Conservation (phyloP, 1,284 basidiomycete species). For the Laetiporus sulphureus region DNA sequence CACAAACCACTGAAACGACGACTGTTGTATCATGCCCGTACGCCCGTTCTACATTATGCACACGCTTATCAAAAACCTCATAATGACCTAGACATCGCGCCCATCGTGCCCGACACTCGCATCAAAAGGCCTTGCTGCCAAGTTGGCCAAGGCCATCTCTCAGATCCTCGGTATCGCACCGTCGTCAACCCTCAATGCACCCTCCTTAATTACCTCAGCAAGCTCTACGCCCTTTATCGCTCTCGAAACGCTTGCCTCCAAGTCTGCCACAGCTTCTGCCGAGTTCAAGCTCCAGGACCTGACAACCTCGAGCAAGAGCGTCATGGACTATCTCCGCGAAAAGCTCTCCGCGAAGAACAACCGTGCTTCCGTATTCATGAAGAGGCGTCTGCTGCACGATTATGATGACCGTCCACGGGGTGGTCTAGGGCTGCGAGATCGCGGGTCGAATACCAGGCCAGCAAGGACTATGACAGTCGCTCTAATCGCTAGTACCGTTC, state of each 20-base stretch:
- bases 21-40: background rate
- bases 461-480: no score
- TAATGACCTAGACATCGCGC: constrained; percentile 53
- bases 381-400: constrained; percentile 7
- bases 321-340: constrained; percentile 31
- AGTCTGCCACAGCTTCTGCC: constrained; percentile 9
- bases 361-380: constrained; percentile 1
- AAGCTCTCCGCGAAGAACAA: constrained; percentile 27
- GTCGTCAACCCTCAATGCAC: constrained; percentile 24
- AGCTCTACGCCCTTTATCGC: constrained; percentile 10
- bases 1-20: no score
- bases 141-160: constrained; percentile 60
- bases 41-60: constrained; percentile 9
- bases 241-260: constrained; percentile 4
- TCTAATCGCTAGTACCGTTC: no score
- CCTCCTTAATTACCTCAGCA: constrained; percentile 13
- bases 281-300: constrained; percentile 25
- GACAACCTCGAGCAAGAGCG: constrained; percentile 27
- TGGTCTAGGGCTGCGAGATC: constrained; percentile 11
- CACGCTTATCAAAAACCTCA: background rate
- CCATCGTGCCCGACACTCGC: constrained; percentile 68
- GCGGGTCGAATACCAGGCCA: no score
- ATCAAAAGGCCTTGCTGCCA: constrained; percentile 60
- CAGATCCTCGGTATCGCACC: constrained; percentile 73
- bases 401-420: constrained; percentile 14